These are phyloP conservation scores for Acanthochlamys bracteata DNA, from an alignment of 106 monocot species.

Conservation along the genomic window DNA sequence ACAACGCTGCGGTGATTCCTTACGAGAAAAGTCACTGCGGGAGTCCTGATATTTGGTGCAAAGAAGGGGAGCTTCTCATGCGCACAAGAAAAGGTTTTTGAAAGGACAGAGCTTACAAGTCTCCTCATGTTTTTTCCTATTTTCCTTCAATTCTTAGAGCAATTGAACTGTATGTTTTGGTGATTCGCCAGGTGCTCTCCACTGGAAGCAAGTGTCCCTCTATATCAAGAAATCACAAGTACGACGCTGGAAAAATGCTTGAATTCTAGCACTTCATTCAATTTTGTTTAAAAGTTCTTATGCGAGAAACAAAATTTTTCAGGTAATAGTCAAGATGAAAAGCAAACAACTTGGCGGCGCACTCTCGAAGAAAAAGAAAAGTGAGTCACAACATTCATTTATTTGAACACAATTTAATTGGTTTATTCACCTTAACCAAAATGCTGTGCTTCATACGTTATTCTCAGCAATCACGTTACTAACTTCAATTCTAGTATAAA, in stretches of 20 bases:
- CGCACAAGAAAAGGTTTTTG: slow-evolving; percentile 52
- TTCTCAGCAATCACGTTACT: background rate
- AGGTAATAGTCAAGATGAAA: slow-evolving; percentile 82
- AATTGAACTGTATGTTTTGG: background rate
- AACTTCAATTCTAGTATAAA: background rate
- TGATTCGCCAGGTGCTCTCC: slow-evolving; percentile 36
- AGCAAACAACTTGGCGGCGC: slow-evolving; percentile 75
- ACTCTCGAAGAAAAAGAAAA: slow-evolving; percentile 74
- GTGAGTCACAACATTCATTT: slow-evolving; percentile 23
- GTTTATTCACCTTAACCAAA: background rate
- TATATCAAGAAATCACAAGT: slow-evolving; percentile 90
- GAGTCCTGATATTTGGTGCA: slow-evolving; percentile 53
- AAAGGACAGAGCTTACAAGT: background rate
- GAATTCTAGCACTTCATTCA: background rate
- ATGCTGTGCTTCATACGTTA: background rate
- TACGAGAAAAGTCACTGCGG: slow-evolving; percentile 36
- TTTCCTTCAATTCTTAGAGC: too few relatives aligned
- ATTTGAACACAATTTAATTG: background rate
- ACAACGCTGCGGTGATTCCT: slow-evolving; percentile 47
- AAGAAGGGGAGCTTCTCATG: slow-evolving; percentile 67
- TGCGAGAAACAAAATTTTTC: slow-evolving; percentile 9
- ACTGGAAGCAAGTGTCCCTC: slow-evolving; percentile 51
- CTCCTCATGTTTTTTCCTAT: too few relatives aligned
- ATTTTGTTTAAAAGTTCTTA: background rate
- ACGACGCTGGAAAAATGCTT: background rate